phyloP scores from a whole-genome alignment of 2,329 filamentous ascomycete genomes.

The Fusarium humuli region DNA sequence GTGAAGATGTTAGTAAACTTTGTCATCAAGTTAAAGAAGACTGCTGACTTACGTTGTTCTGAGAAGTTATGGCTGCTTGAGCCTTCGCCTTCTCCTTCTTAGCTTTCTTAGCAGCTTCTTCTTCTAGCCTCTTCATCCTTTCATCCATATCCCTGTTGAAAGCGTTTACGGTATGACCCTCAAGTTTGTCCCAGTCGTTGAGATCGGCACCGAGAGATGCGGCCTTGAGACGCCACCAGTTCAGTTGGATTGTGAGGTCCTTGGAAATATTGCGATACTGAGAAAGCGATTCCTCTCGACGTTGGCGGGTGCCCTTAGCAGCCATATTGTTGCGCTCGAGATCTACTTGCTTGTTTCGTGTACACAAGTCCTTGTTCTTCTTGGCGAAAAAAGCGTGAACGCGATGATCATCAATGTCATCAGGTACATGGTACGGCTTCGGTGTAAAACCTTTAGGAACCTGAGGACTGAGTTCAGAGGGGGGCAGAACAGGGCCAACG shows the following conservation, averaged over 20 bases:
- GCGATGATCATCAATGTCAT: neutral
- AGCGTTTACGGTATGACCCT: neutral
- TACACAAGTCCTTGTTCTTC: constrained; percentile 26
- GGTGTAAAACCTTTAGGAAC: neutral
- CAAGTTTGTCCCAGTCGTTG: constrained; percentile 38
- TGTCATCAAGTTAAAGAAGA: neutral
- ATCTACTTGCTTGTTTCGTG: constrained; percentile 46
- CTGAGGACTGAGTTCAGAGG: constrained; percentile 36
- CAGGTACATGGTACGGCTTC: constrained; percentile 22
- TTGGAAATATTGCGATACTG: constrained; percentile 41
- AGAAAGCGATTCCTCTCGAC: constrained; percentile 46
- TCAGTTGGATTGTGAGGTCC: constrained; percentile 41
- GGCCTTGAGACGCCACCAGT: constrained; percentile 47
- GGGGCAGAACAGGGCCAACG: constrained; percentile 48
- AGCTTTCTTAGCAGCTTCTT: neutral
- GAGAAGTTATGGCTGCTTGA: constrained; percentile 10
- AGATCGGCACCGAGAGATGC: constrained; percentile 41
- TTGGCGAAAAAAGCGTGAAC: constrained; percentile 15
- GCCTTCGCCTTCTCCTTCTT: neutral
- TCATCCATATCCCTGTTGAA: constrained; percentile 38
- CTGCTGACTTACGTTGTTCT: constrained; percentile 12
- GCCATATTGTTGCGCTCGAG: constrained; percentile 54
- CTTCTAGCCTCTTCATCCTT: neutral
- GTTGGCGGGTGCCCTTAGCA: constrained; percentile 52
- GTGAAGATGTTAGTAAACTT: neutral